Evolutionary conservation across 805 yeast genomes (phyloP), one percentile per base, ranked within the genome.

Genomic region (Candida xiaguanensis): DNA sequence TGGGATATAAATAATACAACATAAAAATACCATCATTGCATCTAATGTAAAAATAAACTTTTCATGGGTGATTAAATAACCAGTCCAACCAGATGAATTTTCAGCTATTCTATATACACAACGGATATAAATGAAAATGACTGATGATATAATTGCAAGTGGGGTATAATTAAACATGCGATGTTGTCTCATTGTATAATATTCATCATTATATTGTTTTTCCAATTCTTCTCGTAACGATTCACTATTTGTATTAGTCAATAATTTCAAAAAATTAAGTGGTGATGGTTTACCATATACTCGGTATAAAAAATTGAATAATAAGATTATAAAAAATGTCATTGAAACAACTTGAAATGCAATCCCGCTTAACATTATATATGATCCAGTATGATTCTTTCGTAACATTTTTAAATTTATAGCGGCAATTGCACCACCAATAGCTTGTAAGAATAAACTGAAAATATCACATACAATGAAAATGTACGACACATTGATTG

Each of bases 351-450:
- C 90, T 61, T 89, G 96, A 51, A 83, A 70, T 0, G 81, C 82
- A 35, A 89, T 68, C 6, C 96, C 96, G 2, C 75, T 90, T 34
- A 86, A 74, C 82, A 88, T 84, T 35, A 83, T 58, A 53, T 79
- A 68, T 1, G 84, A 70, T n/a, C 91, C 91, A 0, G 52, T 43
- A 2, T 31, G 48, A 1, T 75, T 51, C 29, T 54, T 50, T 11
- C 61, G 53, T 30, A 53, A 52, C 2, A 38, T 36, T 7, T 58
- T 45, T 5, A 71, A 55, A 0, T 77, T 68, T 2, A 58, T 46
- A 28, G 84, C 80, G 2, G 88, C 85, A 31, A 75, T 59, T 38
- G 82, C 93, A 51, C 95, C 95, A 32, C 95, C 95, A 8, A 64
- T 71, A 3, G 80, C 90, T 61, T 86, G 95, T 15, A 86, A 53